Evolutionary conservation across 257 asterid genomes (phyloP).

Genomic region (Solanum microdontum): DNA sequence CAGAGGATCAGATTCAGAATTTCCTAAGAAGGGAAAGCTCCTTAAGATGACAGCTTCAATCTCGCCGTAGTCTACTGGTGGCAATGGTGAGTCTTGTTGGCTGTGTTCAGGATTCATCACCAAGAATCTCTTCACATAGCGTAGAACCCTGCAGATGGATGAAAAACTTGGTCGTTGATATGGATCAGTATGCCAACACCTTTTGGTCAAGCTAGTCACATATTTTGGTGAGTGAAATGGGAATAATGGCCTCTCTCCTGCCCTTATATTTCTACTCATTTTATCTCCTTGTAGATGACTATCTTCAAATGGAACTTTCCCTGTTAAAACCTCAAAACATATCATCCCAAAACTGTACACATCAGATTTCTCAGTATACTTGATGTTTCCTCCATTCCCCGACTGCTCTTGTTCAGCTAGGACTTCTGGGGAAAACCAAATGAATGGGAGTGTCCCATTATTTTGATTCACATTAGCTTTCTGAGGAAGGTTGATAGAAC

Average conservation of each 20-base stretch:
- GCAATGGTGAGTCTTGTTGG: constrained; percentile 52
- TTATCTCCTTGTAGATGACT: constrained; percentile 81
- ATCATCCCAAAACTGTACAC: constrained; percentile 89
- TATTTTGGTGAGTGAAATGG: constrained; percentile 67
- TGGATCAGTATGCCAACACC: constrained; percentile 36
- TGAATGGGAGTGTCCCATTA: constrained; percentile 20
- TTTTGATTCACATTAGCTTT: constrained; percentile 25
- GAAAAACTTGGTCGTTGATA: constrained; percentile 30
- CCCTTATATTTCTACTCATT: constrained; percentile 69
- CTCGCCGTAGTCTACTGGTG: constrained; percentile 29
- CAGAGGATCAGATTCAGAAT: not conserved
- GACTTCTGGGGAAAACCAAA: constrained; percentile 86
- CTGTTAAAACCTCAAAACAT: constrained; percentile 71
- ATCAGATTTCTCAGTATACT: constrained; percentile 55
- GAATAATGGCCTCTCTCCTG: constrained; percentile 88
- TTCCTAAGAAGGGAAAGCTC: constrained; percentile 9
- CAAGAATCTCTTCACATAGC: constrained; percentile 39
- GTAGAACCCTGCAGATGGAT: constrained; percentile 55
- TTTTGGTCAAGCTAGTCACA: constrained; percentile 29
- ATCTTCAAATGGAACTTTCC: constrained; percentile 88
- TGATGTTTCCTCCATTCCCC: constrained; percentile 8
- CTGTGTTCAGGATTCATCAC: constrained; percentile 36
- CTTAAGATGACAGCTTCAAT: constrained; percentile 21
- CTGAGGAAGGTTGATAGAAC: constrained; percentile 15
- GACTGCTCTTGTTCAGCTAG: constrained; percentile 43